These are phyloP conservation scores for Russula lepida DNA, from an alignment of 768 basidiomycete genomes.

Conservation along the genomic window DNA sequence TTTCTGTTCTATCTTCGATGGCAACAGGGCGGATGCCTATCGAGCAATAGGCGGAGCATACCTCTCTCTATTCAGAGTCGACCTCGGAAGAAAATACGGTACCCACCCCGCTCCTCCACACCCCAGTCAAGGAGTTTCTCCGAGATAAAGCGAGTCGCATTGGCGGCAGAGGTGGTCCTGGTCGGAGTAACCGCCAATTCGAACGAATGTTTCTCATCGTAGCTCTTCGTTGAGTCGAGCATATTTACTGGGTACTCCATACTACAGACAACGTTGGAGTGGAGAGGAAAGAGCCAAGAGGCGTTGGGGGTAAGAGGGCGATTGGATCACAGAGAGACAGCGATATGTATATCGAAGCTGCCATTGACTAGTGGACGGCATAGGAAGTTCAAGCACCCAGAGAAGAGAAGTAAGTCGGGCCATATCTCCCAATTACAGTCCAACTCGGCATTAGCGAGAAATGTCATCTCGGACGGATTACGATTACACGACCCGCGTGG, in stretches of 20 bases:
- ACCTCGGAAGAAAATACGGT: not conserved
- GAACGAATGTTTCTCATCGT: not conserved
- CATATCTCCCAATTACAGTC: not conserved
- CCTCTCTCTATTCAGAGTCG: too few relatives aligned
- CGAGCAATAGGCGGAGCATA: not conserved
- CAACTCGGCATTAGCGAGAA: too few relatives aligned
- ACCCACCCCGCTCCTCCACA: conserved; percentile 29
- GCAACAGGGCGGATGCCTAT: conserved; percentile 32
- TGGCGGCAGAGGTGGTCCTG: too few relatives aligned
- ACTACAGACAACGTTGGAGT: not conserved
- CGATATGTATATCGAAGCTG: not conserved
- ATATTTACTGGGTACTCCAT: not conserved
- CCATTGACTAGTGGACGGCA: too few relatives aligned
- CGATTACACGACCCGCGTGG: too few relatives aligned
- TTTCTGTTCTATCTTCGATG: conserved; percentile 29
- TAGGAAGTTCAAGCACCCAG: too few relatives aligned
- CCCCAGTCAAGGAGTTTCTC: not conserved
- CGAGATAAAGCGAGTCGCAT: too few relatives aligned
- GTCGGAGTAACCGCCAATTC: not conserved
- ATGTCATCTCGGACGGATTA: too few relatives aligned
- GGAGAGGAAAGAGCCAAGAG: not conserved
- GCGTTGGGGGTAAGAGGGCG: not conserved
- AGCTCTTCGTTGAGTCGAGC: not conserved
- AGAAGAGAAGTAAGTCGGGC: not conserved
- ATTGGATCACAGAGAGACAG: not conserved